phyloP scores from a whole-genome alignment of 352 stramenopile genomes.

The Globisporangium echinulatum region DNA sequence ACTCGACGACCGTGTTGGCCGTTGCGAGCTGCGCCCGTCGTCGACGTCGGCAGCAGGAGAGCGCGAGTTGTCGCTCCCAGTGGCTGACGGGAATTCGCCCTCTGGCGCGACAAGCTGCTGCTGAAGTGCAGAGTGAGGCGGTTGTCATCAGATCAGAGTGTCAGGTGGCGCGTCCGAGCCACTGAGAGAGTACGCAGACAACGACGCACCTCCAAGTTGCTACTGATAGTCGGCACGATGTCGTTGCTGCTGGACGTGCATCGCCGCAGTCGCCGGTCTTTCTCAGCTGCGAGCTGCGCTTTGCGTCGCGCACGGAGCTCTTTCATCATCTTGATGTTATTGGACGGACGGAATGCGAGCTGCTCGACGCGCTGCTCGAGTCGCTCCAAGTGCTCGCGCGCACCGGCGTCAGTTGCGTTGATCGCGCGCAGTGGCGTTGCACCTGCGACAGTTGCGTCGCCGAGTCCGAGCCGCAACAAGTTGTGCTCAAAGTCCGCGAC shows the following conservation, averaged over 20 bases:
- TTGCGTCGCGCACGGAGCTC: conserved; percentile 62
- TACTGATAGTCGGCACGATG: neutral
- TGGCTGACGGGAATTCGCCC: too few species aligned
- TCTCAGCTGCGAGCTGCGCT: conserved; percentile 57
- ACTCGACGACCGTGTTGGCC: neutral
- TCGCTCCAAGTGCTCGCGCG: conserved; percentile 30
- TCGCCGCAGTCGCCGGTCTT: conserved; percentile 48
- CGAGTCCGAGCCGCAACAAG: conserved; percentile 49
- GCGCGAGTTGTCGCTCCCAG: too few species aligned
- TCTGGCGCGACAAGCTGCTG: too few species aligned
- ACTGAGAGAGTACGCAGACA: neutral
- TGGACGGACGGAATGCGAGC: conserved; percentile 62
- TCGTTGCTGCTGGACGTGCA: conserved; percentile 37
- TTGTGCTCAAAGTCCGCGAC: conserved; percentile 61
- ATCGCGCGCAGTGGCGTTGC: conserved; percentile 34
- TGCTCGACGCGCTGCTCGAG: conserved; percentile 43
- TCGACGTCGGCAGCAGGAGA: too few species aligned
- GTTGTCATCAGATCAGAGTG: too few species aligned
- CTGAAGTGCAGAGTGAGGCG: too few species aligned
- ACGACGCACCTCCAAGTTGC: neutral
- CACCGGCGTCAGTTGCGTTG: conserved; percentile 25
- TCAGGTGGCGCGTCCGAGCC: too few species aligned
- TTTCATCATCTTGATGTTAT: conserved; percentile 84
- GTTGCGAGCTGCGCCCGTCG: too few species aligned
- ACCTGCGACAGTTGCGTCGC: conserved; percentile 5